Percentiles rank a stretch among this genome's conserved stretches.
phyloP scores from a whole-genome alignment of 2,329 filamentous ascomycete genomes.

The Ophiostoma triangulosporum region DNA sequence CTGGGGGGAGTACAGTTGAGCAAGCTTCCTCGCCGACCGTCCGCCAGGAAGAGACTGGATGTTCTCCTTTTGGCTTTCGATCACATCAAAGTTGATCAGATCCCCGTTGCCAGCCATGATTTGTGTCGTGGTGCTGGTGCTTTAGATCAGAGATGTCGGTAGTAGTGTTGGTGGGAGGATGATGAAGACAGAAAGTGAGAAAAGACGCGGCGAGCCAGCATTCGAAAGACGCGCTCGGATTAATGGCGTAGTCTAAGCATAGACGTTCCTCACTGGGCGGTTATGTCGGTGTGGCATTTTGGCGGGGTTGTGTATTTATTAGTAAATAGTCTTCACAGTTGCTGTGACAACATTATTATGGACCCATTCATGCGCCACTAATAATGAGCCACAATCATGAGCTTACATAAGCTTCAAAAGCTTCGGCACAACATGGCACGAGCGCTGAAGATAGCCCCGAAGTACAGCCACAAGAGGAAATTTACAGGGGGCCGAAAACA shows the following conservation, averaged over 20 bases:
- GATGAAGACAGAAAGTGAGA: background rate
- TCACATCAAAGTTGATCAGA: constrained; percentile 70
- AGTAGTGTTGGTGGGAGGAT: background rate
- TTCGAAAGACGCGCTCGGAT: constrained; percentile 4
- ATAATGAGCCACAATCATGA: background rate
- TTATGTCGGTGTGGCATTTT: constrained; percentile 4
- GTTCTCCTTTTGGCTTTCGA: constrained; percentile 96
- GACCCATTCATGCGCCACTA: background rate
- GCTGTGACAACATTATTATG: constrained; percentile 10
- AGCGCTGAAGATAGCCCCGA: background rate
- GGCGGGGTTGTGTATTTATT: constrained; percentile 11
- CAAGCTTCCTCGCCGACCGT: constrained; percentile 78
- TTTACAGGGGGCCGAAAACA: background rate
- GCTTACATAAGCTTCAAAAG: background rate
- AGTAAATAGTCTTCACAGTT: constrained; percentile 12
- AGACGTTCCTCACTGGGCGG: background rate
- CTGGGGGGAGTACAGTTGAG: constrained; percentile 61
- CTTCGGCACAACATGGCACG: background rate
- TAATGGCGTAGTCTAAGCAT: background rate
- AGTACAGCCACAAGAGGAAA: constrained; percentile 1
- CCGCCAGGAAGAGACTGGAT: constrained; percentile 84
- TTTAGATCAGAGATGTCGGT: background rate
- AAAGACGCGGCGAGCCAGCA: background rate
- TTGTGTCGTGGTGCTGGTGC: background rate
- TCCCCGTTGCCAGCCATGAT: constrained; percentile 26